Evolutionary conservation across 2,329 filamentous ascomycete species (phyloP).

Genomic region (Diaporthe sp.): DNA sequence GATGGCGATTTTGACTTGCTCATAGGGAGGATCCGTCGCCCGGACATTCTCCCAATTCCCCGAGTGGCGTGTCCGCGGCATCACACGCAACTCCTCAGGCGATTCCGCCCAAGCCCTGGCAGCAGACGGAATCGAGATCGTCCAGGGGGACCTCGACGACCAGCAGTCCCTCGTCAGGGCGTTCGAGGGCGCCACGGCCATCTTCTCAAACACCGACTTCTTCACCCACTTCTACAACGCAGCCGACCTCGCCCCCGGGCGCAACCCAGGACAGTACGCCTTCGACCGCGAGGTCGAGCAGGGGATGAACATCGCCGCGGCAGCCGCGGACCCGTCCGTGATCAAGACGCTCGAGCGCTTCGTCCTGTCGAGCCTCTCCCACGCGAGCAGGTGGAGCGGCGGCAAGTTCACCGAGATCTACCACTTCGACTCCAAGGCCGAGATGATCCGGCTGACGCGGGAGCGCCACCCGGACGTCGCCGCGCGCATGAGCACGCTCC

Average conservation of each 20-base stretch:
- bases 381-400: slow-evolving; percentile 29
- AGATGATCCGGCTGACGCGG: slow-evolving; percentile 22
- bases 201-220: slow-evolving; percentile 38
- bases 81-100: slow-evolving; percentile 9
- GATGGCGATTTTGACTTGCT: background rate
- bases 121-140: slow-evolving; percentile 30
- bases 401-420: slow-evolving; percentile 34
- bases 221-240: slow-evolving; percentile 20
- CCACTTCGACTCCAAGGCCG: slow-evolving; percentile 37
- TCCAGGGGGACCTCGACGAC: slow-evolving; percentile 32
- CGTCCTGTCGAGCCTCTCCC: slow-evolving; percentile 33
- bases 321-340: slow-evolving; percentile 31
- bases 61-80: slow-evolving; percentile 4
- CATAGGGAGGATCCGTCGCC: slow-evolving; percentile 18
- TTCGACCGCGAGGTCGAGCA: slow-evolving; percentile 32
- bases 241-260: background rate
- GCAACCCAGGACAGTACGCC: slow-evolving; percentile 18
- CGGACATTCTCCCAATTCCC: background rate
- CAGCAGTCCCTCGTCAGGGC: slow-evolving; percentile 28
- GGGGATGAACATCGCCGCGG: slow-evolving; percentile 42
- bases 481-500: slow-evolving; percentile 31
- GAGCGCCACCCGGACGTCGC: slow-evolving; percentile 22
- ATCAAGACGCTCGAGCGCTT: slow-evolving; percentile 34
- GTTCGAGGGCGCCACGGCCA: slow-evolving; percentile 29
- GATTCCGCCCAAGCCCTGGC: slow-evolving; percentile 8